phyloP scores from a whole-genome alignment of 768 basidiomycete species.

The Lactarius sp. region DNA sequence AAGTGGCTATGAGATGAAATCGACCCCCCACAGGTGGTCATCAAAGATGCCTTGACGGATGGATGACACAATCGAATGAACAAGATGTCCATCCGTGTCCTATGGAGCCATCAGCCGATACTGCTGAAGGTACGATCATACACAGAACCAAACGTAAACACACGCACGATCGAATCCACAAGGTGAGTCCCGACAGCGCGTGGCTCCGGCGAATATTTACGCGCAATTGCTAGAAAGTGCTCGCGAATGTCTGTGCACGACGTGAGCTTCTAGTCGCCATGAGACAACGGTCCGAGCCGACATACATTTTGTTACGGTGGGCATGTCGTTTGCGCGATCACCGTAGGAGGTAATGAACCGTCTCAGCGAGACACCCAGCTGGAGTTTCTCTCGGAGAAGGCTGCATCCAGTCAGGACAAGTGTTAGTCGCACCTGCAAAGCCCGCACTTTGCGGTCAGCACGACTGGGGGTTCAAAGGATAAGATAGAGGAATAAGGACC shows the following conservation, averaged over 20 bases:
- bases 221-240: conserved; percentile 7
- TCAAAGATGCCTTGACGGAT: background rate
- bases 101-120: background rate
- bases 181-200: conserved; percentile 3
- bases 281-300: conserved; percentile 8
- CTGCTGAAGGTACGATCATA: too few species aligned
- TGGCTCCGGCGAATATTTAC: conserved; percentile 6
- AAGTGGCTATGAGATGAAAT: background rate
- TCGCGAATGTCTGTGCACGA: conserved; percentile 5
- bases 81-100: background rate
- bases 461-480: background rate
- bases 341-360: conserved; percentile 62
- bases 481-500: background rate
- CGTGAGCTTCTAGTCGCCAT: background rate
- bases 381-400: conserved; percentile 57
- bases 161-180: conserved; percentile 14
- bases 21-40: background rate
- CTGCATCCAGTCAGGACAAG: conserved; percentile 50
- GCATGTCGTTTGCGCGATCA: conserved; percentile 60
- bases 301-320: conserved; percentile 58
- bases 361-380: conserved; percentile 48
- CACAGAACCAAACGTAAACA: too few species aligned
- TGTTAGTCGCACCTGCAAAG: conserved; percentile 28
- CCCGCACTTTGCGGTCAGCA: background rate
- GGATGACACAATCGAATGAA: background rate